Base-by-base conservation (phyloP, 331 rosid genomes). In the Malus hybrid region DNA sequence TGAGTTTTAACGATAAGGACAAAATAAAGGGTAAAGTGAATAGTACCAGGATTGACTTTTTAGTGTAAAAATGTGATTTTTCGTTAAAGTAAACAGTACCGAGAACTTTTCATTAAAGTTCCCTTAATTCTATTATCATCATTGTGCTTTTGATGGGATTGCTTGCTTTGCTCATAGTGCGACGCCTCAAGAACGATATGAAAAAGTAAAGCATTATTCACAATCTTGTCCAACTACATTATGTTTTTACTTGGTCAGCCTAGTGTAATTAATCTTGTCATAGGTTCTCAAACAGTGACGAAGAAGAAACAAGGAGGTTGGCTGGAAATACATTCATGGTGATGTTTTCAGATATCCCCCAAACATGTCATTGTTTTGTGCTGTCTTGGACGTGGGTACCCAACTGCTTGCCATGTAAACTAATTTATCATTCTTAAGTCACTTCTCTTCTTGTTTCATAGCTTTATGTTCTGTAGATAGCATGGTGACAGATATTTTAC, bases 261-360 rank as follows among this genome's bases (percentile, higher is more conserved):
- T 83, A 29, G 82, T 29, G n/a, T 59, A 34, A 74, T 78, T 28
- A 16, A 28, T 80, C 33, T 13, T 54, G 22, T 54, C 65, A n/a
- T 85, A 91, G 96, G 87, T 83, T 78, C 75, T 83, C 96, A 52
- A 75, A 70, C 70, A 80, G 78, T 12, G 86, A 82, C 73, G 89
- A 83, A 67, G 97, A 93, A 75, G 97, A 93, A 74, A 22, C 74
- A 83, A 83, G 79, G 97, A 89, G 86, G 89, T 86, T 50, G 97
- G 90, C n/a, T 94, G 97, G 97, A 94, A 87, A 78, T 84, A 85
- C 77, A 79, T 90, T 73, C 95, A 91, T 10, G 88, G 93, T 10
- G 95, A 90, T 80, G 98, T 87, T 39, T 90, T 94, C 79, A 87
- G 87, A 80, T 82, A 76, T 83, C 97, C 97, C 76, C 71, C 91